A percentile compares a stretch with the other conserved stretches of the same genome.
These are phyloP conservation scores for Sclerotinia glacialis DNA, from an alignment of 2,329 filamentous ascomycete genomes.

Conservation along the genomic window DNA sequence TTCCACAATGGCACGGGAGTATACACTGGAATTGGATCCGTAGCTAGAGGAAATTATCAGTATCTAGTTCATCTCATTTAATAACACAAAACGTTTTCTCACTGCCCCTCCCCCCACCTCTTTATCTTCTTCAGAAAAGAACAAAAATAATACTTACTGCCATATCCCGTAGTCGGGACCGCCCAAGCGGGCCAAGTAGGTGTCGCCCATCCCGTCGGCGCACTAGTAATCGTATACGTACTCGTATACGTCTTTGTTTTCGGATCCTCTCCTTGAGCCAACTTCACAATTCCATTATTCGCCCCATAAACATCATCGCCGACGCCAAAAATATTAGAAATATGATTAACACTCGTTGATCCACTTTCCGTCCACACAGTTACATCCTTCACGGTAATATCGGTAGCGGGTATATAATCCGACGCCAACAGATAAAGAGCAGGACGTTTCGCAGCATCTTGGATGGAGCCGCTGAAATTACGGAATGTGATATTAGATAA, in stretches of 20 bases:
- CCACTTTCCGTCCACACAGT: constrained; percentile 40
- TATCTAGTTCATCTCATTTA: too few relatives aligned
- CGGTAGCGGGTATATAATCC: constrained; percentile 38
- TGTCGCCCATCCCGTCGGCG: constrained; percentile 33
- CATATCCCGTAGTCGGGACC: neutral
- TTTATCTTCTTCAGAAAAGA: too few relatives aligned
- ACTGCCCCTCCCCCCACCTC: too few relatives aligned
- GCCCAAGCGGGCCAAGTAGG: constrained; percentile 27
- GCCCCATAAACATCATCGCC: constrained; percentile 37
- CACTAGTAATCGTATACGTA: constrained; percentile 37
- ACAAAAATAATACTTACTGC: neutral
- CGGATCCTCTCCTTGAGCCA: constrained; percentile 19
- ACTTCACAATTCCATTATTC: constrained; percentile 26
- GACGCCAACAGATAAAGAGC: constrained; percentile 39
- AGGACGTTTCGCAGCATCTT: constrained; percentile 36
- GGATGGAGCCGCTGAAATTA: constrained; percentile 34
- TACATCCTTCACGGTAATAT: constrained; percentile 41
- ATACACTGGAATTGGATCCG: constrained; percentile 34
- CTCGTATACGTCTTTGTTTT: constrained; percentile 35
- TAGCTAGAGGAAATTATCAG: constrained; percentile 17
- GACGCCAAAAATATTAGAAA: constrained; percentile 41
- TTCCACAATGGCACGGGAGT: constrained; percentile 40
- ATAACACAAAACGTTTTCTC: too few relatives aligned
- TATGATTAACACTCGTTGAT: constrained; percentile 37
- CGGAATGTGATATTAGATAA: constrained; percentile 32